phyloP scores from a whole-genome alignment of 805 yeast genomes.

The Nakazawaea wyomingensis region DNA sequence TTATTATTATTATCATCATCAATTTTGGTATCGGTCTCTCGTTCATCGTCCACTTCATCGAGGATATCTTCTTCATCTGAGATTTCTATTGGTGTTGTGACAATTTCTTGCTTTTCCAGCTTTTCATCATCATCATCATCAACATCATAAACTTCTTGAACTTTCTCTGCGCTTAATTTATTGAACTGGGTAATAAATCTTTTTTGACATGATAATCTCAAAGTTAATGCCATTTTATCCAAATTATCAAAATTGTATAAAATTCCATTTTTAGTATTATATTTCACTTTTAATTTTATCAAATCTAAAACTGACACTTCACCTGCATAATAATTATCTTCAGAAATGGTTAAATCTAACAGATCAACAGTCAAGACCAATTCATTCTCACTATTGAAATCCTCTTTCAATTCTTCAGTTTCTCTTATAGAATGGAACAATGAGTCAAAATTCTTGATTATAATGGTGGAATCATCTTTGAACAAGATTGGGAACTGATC shows the following conservation, averaged over 20 bases:
- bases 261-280: background rate
- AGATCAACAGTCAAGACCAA: constrained; percentile 6
- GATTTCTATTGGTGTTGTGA: background rate
- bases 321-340: constrained; percentile 12
- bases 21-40: constrained; percentile 18
- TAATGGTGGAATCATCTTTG: background rate
- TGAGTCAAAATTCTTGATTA: background rate
- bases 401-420: constrained; percentile 13
- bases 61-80: constrained; percentile 5
- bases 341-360: constrained; percentile 7
- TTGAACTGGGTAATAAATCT: constrained; percentile 12
- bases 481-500: constrained; percentile 4
- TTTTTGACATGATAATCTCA: constrained; percentile 2
- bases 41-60: constrained; percentile 11
- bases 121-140: no score
- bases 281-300: constrained; percentile 3
- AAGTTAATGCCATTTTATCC: constrained; percentile 4
- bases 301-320: constrained; percentile 8
- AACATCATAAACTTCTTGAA: background rate
- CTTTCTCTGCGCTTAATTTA: constrained; percentile 2
- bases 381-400: constrained; percentile 11
- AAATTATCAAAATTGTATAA: background rate
- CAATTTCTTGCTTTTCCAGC: no score
- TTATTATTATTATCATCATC: constrained; percentile 14
- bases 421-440: constrained; percentile 7